Base-by-base conservation (phyloP, 2,329 filamentous ascomycete genomes). In the Pezicula neosporulosa region DNA sequence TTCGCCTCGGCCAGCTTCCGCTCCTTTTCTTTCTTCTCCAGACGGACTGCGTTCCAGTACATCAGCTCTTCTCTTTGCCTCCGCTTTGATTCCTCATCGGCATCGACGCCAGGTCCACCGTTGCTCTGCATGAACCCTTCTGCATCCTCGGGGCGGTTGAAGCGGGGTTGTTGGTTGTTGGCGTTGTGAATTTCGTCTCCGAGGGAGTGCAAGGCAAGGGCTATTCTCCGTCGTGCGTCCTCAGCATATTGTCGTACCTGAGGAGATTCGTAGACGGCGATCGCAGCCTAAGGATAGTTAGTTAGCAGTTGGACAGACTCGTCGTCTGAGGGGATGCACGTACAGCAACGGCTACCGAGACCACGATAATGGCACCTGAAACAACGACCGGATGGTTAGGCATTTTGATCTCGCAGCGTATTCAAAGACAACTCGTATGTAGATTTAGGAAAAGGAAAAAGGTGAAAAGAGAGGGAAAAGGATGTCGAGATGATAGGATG, bases 61-160 rank as follows among this genome's bases (percentile, higher is more conserved):
- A 85, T 71, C 53, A 86, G 64, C 66, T 86, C 83, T 60, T 86
- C 82, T 36, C 82, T 75, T 64, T 86, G 83, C 52, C 80, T 72
- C 57, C 78, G 77, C 48, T 78, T 75, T 19, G 76, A 79, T 57
- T 82, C 83, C 47, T 85, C 81, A 58, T 86, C 83, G 50, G 81
- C 82, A 33, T 84, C 82, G 19, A 85, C 76, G 15, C 73, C 78
- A 1, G 70, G 63, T 30, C 69, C 68, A 4, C 59, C 58, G 18
- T 66, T 70, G 8, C 80, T 81, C 59, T 77, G 69, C 50, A 84
- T 63, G 62, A 86, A 86, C 8, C 82, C 83, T 49, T 85, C 77
- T 51, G 82, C 82, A 66, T 86, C 83, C 64, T 86, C 83, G 47
- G 83, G 83, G 12, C 83, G 72, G 64, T 86, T 86, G 67, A 85